Percentiles rank a stretch among this genome's conserved stretches.
These are phyloP conservation scores for Chenopodium suecicum DNA, from an alignment of 148 eudicot genomes.

Conservation along the genomic window DNA sequence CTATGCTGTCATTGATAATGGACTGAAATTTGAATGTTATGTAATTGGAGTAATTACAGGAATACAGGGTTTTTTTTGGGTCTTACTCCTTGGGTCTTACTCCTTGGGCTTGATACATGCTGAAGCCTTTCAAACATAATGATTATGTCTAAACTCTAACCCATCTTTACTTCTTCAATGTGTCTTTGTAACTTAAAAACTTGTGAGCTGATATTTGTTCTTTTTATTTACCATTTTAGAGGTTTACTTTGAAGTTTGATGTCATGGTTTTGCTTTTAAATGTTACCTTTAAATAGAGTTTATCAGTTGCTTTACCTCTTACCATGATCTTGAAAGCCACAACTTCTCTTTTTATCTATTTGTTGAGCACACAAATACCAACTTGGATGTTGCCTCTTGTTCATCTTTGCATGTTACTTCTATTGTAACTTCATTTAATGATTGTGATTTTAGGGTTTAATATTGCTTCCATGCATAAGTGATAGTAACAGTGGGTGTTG, in stretches of 20 bases:
- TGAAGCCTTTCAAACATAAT: no score
- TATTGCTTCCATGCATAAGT: neutral
- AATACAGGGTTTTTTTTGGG: no score
- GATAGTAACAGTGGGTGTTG: neutral
- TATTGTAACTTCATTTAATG: neutral
- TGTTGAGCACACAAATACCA: no score
- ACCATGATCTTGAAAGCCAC: no score
- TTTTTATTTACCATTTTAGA: neutral
- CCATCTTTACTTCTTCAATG: neutral
- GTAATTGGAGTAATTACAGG: no score
- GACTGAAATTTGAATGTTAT: no score
- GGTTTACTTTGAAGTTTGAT: neutral
- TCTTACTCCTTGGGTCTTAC: no score
- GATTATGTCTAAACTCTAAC: no score
- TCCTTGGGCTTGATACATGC: no score
- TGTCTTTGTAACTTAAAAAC: neutral
- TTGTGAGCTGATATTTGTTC: neutral
- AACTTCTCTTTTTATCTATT: no score
- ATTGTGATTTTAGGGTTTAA: neutral
- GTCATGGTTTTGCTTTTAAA: neutral
- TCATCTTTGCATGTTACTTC: neutral
- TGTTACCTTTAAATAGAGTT: no score
- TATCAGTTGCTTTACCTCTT: neutral
- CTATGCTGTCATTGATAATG: no score
- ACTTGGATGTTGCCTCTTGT: neutral